A percentile compares a stretch with the other conserved stretches of the same genome.
Conservation (phyloP, 202 grass and related monocot species). For the Schoenoplectus triqueter region DNA sequence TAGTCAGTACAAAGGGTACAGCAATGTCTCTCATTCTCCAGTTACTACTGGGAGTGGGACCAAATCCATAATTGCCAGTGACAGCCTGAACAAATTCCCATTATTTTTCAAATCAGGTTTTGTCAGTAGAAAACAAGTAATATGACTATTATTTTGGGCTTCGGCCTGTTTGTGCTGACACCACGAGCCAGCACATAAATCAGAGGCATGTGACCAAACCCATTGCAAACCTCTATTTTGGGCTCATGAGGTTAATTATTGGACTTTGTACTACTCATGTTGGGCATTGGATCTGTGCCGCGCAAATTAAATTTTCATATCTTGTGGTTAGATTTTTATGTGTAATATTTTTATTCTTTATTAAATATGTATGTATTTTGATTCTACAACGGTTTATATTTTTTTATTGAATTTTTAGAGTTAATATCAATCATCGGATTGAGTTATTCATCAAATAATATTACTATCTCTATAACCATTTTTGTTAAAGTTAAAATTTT, state of each 20-base stretch:
- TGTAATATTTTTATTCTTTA: too few species aligned
- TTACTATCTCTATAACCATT: too few species aligned
- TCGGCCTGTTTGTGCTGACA: not conserved
- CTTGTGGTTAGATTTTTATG: too few species aligned
- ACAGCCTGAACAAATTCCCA: not conserved
- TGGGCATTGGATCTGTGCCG: not conserved
- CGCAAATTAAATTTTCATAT: not conserved
- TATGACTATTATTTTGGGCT: not conserved
- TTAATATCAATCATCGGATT: too few species aligned
- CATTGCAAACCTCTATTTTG: constrained; percentile 12
- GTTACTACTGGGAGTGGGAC: not conserved
- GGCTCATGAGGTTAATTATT: not conserved
- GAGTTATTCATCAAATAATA: too few species aligned
- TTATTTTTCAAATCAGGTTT: not conserved
- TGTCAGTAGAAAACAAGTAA: not conserved
- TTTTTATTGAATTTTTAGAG: too few species aligned
- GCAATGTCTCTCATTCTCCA: not conserved
- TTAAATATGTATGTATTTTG: too few species aligned
- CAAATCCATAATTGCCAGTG: not conserved
- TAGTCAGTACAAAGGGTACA: not conserved
- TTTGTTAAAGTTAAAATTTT: too few species aligned
- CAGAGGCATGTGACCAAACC: not conserved
- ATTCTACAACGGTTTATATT: too few species aligned
- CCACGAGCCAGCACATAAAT: not conserved
- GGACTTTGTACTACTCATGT: not conserved